Base-by-base conservation (phyloP, 2,329 filamentous ascomycete genomes). In the Leptographium procerum region DNA sequence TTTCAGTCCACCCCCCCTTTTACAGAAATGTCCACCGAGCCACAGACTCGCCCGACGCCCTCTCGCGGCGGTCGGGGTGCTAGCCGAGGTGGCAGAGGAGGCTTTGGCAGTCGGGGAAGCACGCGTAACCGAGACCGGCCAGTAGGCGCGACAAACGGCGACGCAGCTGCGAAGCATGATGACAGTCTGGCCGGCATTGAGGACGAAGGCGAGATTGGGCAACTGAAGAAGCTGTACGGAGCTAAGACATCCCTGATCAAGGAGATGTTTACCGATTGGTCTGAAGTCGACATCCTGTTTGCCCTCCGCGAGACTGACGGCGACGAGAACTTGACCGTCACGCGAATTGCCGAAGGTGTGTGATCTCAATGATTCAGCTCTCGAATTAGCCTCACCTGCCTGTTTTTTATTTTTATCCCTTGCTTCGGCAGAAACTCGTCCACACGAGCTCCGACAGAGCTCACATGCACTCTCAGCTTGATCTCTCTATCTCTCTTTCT, bases 251-350 rank as follows among this genome's bases (percentile, higher is more conserved):
- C 79, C 62, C 84, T 86, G 68, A 85, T 99, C 71, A 91, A 89
- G 76, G 91, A 96, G 72, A 86, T 97, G 77, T 96, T 96, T 77
- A 85, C 89, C 61, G 87, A 91, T 73, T 97, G 92, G 94, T 92
- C 91, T 66, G 89, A 96, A 69, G 89, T 91, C 72, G 92, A 97
- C 72, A 84, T 97, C 63, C 84, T 97, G 64, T 94, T 94, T 71
- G 91, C 91, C 62, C 80, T 99, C 61, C 85, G 95, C 73, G 94
- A 99, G 77, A 87, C 86, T 59, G 82, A 89, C 67, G 89, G 88
- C 67, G 88, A 94, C 73, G 78, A 90, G 67, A 82, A 87, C 66
- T 75, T 82, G 66, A 84, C 88, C 64, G 87, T 89, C 69, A 85
- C 87, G 67, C 85, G 85, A 72, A 92, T 94, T 72, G 84, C 86